phyloP scores from a whole-genome alignment of 192 early-diverging fungal species.

The Jimgerdemannia flammicorona region DNA sequence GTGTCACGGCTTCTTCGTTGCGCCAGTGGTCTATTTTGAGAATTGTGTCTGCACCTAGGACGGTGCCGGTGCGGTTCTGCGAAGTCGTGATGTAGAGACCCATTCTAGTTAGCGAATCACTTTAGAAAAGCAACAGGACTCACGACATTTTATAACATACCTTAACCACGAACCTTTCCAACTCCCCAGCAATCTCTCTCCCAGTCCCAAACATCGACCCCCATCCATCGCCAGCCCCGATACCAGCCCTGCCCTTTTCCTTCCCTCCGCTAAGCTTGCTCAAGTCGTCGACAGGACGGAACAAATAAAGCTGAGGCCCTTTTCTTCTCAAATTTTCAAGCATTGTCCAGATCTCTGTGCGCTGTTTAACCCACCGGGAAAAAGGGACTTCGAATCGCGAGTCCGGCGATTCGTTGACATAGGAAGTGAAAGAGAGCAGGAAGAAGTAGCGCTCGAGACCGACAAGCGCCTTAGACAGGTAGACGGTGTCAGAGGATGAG shows the following conservation, averaged over 20 bases:
- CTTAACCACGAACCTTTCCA: constrained; percentile 54
- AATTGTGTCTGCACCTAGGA: constrained; percentile 53
- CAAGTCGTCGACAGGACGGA: constrained; percentile 60
- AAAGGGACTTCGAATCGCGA: constrained; percentile 21
- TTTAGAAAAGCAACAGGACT: constrained; percentile 2
- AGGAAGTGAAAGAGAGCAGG: constrained; percentile 49
- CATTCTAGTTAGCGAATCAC: background rate
- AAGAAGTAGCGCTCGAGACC: constrained; percentile 60
- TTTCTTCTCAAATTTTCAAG: constrained; percentile 40
- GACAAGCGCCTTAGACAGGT: constrained; percentile 39
- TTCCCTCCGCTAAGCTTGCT: constrained; percentile 5
- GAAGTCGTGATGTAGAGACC: background rate
- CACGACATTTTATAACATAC: constrained; percentile 12
- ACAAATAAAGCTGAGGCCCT: constrained; percentile 40
- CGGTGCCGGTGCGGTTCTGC: constrained; percentile 47
- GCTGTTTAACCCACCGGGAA: constrained; percentile 27
- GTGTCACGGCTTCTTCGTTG: background rate
- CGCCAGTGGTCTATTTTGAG: constrained; percentile 61
- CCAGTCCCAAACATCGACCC: background rate
- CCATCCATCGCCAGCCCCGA: constrained; percentile 1
- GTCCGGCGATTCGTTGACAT: constrained; percentile 35
- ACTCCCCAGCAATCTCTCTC: constrained; percentile 28
- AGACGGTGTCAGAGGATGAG: constrained; percentile 10
- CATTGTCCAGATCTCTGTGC: constrained; percentile 53
- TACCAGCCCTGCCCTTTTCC: background rate